Conservation (phyloP, 352 stramenopile species). For the Phytophthora nicotianae region DNA sequence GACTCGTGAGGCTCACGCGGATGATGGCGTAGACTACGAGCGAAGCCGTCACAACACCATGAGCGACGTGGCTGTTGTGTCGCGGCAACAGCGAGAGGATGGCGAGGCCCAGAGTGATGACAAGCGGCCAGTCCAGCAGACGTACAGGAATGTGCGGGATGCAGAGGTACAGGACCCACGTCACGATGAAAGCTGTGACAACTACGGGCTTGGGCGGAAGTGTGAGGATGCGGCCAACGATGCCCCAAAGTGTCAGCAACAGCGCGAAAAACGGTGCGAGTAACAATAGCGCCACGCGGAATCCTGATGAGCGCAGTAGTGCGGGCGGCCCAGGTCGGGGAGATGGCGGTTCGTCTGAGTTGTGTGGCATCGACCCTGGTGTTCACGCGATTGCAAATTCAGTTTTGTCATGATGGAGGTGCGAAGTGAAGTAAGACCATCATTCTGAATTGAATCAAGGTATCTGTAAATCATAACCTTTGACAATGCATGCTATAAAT, state of each 20-base stretch:
- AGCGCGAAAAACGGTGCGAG: constrained; percentile 51
- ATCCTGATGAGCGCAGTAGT: constrained; percentile 16
- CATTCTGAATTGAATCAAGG: constrained; percentile 3
- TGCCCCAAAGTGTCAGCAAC: constrained; percentile 58
- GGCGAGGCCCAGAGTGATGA: constrained; percentile 46
- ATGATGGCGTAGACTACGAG: constrained; percentile 57
- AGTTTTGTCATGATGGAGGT: constrained; percentile 10
- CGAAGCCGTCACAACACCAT: constrained; percentile 36
- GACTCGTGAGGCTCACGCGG: constrained; percentile 42
- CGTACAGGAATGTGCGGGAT: constrained; percentile 50
- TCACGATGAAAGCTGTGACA: constrained; percentile 23
- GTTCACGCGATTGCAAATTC: constrained; percentile 8
- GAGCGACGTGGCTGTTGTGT: constrained; percentile 26
- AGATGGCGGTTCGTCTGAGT: constrained; percentile 8
- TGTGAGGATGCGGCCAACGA: constrained; percentile 56
- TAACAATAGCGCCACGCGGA: constrained; percentile 45
- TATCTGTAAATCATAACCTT: constrained; percentile 1
- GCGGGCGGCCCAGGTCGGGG: constrained; percentile 20
- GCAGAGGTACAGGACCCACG: constrained; percentile 60
- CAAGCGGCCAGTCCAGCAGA: constrained; percentile 66
- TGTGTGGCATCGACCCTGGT: constrained; percentile 11
- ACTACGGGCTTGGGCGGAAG: constrained; percentile 45
- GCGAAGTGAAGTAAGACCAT: constrained; percentile 1
- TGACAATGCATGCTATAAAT: background rate
- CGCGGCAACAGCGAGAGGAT: constrained; percentile 37